Evolutionary conservation across 352 stramenopile genomes (phyloP), one percentile per base, ranked within the genome.

Genomic region (Stramenopiles sp.): DNA sequence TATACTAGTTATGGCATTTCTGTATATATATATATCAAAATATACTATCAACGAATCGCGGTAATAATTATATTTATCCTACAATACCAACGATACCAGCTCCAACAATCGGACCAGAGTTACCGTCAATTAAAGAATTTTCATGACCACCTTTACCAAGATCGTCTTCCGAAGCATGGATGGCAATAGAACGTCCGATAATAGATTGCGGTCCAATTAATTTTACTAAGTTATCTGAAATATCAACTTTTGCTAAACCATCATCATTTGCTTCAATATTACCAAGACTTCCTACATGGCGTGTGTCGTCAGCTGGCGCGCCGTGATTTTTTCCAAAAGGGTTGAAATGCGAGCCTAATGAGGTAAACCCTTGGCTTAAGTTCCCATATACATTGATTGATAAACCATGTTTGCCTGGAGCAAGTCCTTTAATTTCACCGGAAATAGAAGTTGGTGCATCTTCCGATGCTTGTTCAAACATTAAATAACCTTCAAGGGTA

Each of bases 271-370:
- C 78, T 13, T 30, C 78, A 32, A 82, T 82, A 43, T 82, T 82
- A 73, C 94, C 94, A 63, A 98, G 87, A 80, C 91, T 92, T 78
- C 95, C 95, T 0, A 98, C 94, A 82, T 95, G 95, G 78, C 94
- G 88, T 81, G 97, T 92, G 78, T 97, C 93, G 84, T 97, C 94
- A 74, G 96, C 89, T 0, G 95, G 94, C 7, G 86, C 89, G 63
- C 95, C 95, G 85, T 98, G 94, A 86, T 95, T 97, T 86, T 97
- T 97, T 87, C 93, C 93, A 85, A 98, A 98, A 74, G 94, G 94
- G 86, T 98, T 98, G 88, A 98, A 98, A 74, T 97, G 94, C 77
- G 91, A 89, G 78, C 93, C 94, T 78, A 91, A 87, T 13, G 81
- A 83, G 13, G 53, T 27, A 69, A 69, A 69, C 53, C 53, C 53